Base-by-base conservation (phyloP, 805 yeast species). In the Allodekkera sacchari region DNA sequence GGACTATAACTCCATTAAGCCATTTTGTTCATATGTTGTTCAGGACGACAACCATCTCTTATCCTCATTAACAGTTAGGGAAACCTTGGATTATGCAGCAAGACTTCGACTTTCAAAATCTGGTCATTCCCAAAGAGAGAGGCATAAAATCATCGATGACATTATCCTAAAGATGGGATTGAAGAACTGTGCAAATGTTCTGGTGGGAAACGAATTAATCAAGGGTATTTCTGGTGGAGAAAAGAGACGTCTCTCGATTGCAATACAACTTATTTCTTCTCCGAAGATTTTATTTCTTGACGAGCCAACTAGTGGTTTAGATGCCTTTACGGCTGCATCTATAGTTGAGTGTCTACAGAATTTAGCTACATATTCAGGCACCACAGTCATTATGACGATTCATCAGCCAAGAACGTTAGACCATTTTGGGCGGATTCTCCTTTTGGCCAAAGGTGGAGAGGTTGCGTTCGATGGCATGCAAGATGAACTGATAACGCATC, bases 231-330 rank as follows among this genome's bases (percentile, higher is more conserved):
- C 81, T 32, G 85, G 85, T 16, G 87, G 84, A 34, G 95, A 85
- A 50, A 83, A 82, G 50, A 66, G 95, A 45, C 64, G 95, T 42
- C 79, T 85, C 0, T 77, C 89, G 0, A 83, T 85, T 52, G 89
- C 88, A 3, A 69, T 83, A 27, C 94, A 84, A 49, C 58, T 85
- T 22, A 57, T 85, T 25, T 74, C 77, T 36, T 74, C 74, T 35
- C 89, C 94, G 0, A 74, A 75, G 35, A 64, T 85, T 23, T 51
- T 85, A 22, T 65, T 85, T 30, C 54, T 85, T 16, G 95, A 85
- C 54, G 95, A 85, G 48, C 95, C 95, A 3, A 85, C 95, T 1
- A 82, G 94, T 4, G 95, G 95, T 0, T 63, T 85, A 17, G 95
- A 85, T 48, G 73, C 88, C 9, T 73, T 82, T 35, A 83, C 92